phyloP scores from a whole-genome alignment of 352 stramenopile species.

The Peronospora tabacina region DNA sequence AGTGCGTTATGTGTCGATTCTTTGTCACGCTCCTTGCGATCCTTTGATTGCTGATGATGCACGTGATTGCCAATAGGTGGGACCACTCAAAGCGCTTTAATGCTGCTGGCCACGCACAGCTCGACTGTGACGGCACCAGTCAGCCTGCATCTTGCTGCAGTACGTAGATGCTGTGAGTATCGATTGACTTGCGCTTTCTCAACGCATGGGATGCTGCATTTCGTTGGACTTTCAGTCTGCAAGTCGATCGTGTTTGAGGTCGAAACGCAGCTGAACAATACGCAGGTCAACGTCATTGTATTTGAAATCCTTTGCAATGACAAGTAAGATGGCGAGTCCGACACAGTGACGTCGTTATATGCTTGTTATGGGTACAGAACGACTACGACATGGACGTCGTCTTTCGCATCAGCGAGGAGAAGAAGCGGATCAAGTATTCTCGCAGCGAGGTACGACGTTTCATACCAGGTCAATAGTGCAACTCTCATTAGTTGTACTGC shows the following conservation, averaged over 20 bases:
- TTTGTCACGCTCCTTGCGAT: not conserved
- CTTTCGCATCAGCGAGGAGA: constrained; percentile 82
- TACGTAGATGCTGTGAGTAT: constrained; percentile 22
- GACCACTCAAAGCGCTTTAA: constrained; percentile 77
- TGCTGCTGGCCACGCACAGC: constrained; percentile 43
- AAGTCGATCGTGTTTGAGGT: constrained; percentile 78
- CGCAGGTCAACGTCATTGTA: constrained; percentile 23
- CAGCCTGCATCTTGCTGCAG: constrained; percentile 65
- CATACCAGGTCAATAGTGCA: constrained; percentile 3
- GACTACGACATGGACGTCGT: constrained; percentile 81
- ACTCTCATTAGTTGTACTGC: not conserved
- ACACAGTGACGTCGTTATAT: not conserved
- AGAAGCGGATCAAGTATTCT: constrained; percentile 80
- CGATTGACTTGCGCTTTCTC: not conserved
- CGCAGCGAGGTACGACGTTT: constrained; percentile 44
- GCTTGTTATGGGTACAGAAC: constrained; percentile 26
- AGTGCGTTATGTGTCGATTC: constrained; percentile 18
- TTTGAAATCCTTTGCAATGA: not conserved
- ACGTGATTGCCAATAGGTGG: constrained; percentile 36
- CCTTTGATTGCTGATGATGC: not conserved
- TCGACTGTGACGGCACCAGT: constrained; percentile 52
- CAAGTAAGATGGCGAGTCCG: not conserved
- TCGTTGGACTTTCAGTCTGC: constrained; percentile 39
- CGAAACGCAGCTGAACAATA: constrained; percentile 74
- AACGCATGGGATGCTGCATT: not conserved